Evolutionary conservation across 2,329 filamentous ascomycete species (phyloP), one percentile per base, ranked within the genome.

Genomic region (Venturia nashicola): DNA sequence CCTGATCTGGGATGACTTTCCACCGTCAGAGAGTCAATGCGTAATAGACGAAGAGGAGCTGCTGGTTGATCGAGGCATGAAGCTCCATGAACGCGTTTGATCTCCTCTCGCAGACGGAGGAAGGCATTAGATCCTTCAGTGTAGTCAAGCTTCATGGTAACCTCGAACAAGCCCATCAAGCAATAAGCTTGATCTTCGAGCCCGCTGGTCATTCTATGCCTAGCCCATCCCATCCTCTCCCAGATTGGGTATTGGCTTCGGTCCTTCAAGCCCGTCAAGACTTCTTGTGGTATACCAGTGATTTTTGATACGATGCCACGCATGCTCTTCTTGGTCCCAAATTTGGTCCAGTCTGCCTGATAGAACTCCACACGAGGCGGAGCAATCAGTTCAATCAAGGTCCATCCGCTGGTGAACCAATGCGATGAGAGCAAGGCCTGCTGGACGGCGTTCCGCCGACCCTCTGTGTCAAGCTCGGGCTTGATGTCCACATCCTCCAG

Each of bases 351-450:
- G n/a, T 65, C 44, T 39, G 3, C 12, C 27, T 32, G 20, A 48
- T 20, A 65, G 27, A 65, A 65, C 3, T 65, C 44, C 5, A 65
- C 62, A 12, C 9, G 3, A 27, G 32, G 34, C 5, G 64, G 64
- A 34, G 64, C 64, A 36, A 65, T 42, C 3, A 64, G 27, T 40
- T 65, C 64, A 20, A 65, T 63, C 42, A 65, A 32, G 11, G 63
- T 64, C 64, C 62, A 65, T 18, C 64, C 64, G 16, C 64, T 43
- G 39, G 64, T 65, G 48, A 65, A 65, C 64, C 64, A 65, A 44
- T 54, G 43, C 5, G 48, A 57, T 14, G 6, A 5, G 5, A 32
- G 48, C n/a, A 54, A n/a, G 3, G 5, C 6, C 12, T 54, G 48
- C 34, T 64, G 20, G 16, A 36, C 12, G 3, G 3, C 20, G 32